Evolutionary conservation across 768 basidiomycete species (phyloP).

Genomic region (Mycena pura): DNA sequence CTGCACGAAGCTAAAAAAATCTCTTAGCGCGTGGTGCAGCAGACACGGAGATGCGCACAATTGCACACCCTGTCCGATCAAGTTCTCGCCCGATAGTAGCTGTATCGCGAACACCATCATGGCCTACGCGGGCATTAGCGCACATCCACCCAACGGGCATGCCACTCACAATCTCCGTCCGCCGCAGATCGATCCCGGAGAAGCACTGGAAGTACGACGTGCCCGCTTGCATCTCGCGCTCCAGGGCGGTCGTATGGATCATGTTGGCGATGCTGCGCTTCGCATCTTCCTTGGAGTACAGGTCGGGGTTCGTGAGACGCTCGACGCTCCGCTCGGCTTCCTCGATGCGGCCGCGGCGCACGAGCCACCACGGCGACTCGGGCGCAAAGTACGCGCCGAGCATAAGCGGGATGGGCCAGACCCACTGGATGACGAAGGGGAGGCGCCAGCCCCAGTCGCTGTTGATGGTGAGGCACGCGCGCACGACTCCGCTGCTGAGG

Average conservation of each 20-base stretch:
- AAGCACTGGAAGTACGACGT: conserved; percentile 32
- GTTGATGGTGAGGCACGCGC: conserved; percentile 25
- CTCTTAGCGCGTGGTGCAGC: no score
- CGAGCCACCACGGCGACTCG: conserved; percentile 32
- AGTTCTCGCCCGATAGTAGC: conserved; percentile 30
- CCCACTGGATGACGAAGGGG: conserved; percentile 33
- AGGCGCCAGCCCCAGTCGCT: conserved; percentile 34
- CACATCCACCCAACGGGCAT: background rate
- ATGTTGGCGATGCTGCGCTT: conserved; percentile 29
- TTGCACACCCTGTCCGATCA: conserved; percentile 32
- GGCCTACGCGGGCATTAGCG: conserved; percentile 5
- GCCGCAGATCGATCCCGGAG: conserved; percentile 23
- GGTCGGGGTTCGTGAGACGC: conserved; percentile 23
- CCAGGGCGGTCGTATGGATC: conserved; percentile 32
- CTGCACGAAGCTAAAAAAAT: conserved; percentile 23
- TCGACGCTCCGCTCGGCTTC: conserved; percentile 27
- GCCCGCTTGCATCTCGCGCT: conserved; percentile 28
- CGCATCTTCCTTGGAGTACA: conserved; percentile 25
- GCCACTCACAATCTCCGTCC: conserved; percentile 30
- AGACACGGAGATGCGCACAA: conserved; percentile 15
- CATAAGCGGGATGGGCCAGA: conserved; percentile 30
- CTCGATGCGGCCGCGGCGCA: conserved; percentile 26
- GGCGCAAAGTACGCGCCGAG: conserved; percentile 26
- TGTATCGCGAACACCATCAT: conserved; percentile 36
- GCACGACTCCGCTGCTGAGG: conserved; percentile 27